Evolutionary conservation across 2,329 filamentous ascomycete genomes (phyloP).

Genomic region (Pseudogymnoascus sp.): DNA sequence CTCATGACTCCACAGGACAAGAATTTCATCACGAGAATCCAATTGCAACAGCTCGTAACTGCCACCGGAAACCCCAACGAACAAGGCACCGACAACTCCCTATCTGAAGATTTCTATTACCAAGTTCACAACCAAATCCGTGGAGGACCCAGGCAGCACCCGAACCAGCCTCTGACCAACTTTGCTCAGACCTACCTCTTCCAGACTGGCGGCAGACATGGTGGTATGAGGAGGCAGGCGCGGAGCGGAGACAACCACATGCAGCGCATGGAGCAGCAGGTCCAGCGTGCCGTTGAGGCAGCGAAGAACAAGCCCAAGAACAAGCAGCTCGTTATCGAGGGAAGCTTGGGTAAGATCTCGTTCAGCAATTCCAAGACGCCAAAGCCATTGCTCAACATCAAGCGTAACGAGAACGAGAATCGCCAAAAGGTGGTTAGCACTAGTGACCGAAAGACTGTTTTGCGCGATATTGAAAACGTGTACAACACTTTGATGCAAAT

Average conservation of each 20-base stretch:
- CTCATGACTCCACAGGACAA: constrained; percentile 99
- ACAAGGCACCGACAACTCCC: constrained; percentile 66
- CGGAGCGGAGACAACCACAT: constrained; percentile 92
- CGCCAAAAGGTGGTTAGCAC: constrained; percentile 44
- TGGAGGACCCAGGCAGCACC: constrained; percentile 79
- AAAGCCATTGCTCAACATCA: constrained; percentile 90
- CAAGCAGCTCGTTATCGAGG: constrained; percentile 91
- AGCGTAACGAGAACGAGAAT: constrained; percentile 61
- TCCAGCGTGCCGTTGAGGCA: constrained; percentile 91
- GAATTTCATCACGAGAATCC: constrained; percentile 97
- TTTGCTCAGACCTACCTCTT: constrained; percentile 97
- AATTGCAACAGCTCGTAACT: constrained; percentile 89
- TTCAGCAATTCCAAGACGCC: constrained; percentile 99
- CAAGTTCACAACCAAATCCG: constrained; percentile 95
- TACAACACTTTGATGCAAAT: constrained; percentile 86
- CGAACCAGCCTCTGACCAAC: constrained; percentile 85
- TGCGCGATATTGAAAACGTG: constrained; percentile 80
- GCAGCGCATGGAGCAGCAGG: constrained; percentile 98
- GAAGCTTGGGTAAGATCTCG: constrained; percentile 93
- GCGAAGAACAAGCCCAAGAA: constrained; percentile 98
- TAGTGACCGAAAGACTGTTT: constrained; percentile 70
- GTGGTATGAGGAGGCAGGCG: constrained; percentile 63
- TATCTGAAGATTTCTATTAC: constrained; percentile 96
- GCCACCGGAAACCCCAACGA: constrained; percentile 84
- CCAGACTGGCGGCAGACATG: constrained; percentile 80